Percentiles rank a stretch among this genome's conserved stretches.
These are phyloP conservation scores for Wickerhamiella domercqiae DNA, from an alignment of 805 yeast species.

Conservation along the genomic window DNA sequence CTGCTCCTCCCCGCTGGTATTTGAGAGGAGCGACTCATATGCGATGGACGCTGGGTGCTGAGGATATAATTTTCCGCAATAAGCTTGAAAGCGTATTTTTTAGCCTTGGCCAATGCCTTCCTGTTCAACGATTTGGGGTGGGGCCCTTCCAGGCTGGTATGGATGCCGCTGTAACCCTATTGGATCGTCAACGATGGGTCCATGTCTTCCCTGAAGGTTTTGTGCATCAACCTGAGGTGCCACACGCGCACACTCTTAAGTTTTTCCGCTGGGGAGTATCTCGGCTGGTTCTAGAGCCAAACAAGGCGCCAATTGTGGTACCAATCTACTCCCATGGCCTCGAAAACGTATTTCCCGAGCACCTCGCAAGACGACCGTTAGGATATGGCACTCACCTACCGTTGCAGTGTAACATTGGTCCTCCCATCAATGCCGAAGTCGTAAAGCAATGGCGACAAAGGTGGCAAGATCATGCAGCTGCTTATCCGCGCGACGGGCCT, in stretches of 20 bases:
- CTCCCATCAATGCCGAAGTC: conserved; percentile 43
- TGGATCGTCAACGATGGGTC: conserved; percentile 45
- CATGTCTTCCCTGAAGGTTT: conserved; percentile 93
- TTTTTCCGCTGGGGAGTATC: conserved; percentile 94
- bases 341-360: conserved; percentile 76
- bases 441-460: conserved; percentile 47
- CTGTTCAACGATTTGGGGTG: conserved; percentile 75
- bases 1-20: conserved; percentile 55
- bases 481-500: conserved; percentile 26
- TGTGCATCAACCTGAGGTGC: conserved; percentile 67
- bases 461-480: conserved; percentile 52
- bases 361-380: conserved; percentile 35
- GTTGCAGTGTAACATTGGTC: conserved; percentile 56
- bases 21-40: conserved; percentile 47
- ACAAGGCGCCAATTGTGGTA: conserved; percentile 68
- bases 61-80: conserved; percentile 60
- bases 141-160: conserved; percentile 87
- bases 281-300: conserved; percentile 65
- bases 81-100: conserved; percentile 35
- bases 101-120: conserved; percentile 74
- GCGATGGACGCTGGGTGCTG: conserved; percentile 93
- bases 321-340: conserved; percentile 81
- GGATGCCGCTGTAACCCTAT: conserved; percentile 69
- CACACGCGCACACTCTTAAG: conserved; percentile 74
- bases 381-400: conserved; percentile 52